Evolutionary conservation across 2,329 filamentous ascomycete genomes (phyloP).

Genomic region (Macrophomina tecta): DNA sequence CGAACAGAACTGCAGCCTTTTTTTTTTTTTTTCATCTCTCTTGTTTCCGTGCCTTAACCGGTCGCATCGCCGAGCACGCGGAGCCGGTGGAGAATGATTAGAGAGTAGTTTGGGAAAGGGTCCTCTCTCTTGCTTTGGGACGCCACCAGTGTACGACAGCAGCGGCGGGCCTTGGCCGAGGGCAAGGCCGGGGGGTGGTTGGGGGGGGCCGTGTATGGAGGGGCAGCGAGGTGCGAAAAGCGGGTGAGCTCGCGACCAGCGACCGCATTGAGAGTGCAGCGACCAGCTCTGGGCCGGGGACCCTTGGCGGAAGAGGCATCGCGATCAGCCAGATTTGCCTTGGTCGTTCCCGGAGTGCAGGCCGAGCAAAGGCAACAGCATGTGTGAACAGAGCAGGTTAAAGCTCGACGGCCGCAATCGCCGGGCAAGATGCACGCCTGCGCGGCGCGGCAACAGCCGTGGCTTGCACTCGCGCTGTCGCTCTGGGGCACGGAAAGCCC

Average conservation of each 20-base stretch:
- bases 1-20: too few relatives aligned
- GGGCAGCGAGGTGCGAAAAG: not conserved
- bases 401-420: conserved; percentile 14
- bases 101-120: not conserved
- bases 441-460: conserved; percentile 18
- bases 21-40: not conserved
- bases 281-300: conserved; percentile 1
- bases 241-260: conserved; percentile 8
- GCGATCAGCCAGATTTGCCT: conserved; percentile 14
- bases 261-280: conserved; percentile 6
- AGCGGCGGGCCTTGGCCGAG: conserved; percentile 18
- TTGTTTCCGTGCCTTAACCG: conserved; percentile 9
- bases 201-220: too few relatives aligned
- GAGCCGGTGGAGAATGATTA: conserved; percentile 15
- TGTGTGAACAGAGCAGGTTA: not conserved
- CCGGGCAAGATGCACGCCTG: not conserved
- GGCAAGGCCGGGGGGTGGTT: not conserved
- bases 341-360: conserved; percentile 13
- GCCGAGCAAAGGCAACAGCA: not conserved
- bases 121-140: not conserved
- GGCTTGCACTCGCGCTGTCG: not conserved
- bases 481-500: not conserved
- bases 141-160: conserved; percentile 15
- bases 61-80: conserved; percentile 14
- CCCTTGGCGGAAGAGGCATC: conserved; percentile 7